Evolutionary conservation across 768 basidiomycete genomes (phyloP).

Genomic region (Suillus subluteus): DNA sequence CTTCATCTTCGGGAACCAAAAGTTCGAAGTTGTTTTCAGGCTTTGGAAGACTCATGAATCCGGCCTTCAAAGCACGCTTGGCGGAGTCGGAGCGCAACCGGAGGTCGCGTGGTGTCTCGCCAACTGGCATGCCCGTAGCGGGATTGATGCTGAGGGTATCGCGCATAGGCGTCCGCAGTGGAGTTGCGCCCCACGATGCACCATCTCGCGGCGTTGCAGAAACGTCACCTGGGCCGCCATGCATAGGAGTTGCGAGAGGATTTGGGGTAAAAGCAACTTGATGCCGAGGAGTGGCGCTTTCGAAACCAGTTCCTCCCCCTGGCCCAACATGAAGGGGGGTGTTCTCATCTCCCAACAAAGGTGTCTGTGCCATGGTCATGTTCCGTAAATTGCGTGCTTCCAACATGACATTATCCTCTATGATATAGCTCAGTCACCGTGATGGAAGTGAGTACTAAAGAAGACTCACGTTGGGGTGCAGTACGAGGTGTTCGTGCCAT

Average conservation of each 20-base stretch:
- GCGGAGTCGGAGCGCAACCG: conserved; percentile 61
- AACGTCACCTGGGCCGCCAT: conserved; percentile 43
- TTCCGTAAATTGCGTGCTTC: conserved; percentile 96
- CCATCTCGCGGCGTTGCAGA: conserved; percentile 58
- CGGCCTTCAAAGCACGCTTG: conserved; percentile 77
- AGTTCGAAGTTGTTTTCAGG: conserved; percentile 99
- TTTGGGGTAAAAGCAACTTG: conserved; percentile 93
- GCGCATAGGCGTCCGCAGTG: conserved; percentile 91
- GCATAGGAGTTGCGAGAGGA: conserved; percentile 87
- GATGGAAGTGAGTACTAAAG: conserved; percentile 3
- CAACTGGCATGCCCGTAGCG: conserved; percentile 55
- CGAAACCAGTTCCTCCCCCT: conserved; percentile 89
- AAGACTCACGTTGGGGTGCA: conserved; percentile 82
- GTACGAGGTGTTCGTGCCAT: conserved; percentile 96
- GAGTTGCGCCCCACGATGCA: conserved; percentile 61
- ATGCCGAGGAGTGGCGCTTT: conserved; percentile 93
- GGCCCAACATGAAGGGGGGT: conserved; percentile 82
- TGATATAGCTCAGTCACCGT: conserved; percentile 13
- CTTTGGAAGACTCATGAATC: conserved; percentile 83
- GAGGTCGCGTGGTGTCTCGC: conserved; percentile 79
- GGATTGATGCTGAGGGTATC: conserved; percentile 92
- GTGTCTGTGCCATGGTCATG: conserved; percentile 91
- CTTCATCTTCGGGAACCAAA: conserved; percentile 85
- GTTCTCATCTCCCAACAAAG: conserved; percentile 95
- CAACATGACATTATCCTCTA: conserved; percentile 93